These are phyloP conservation scores for Populus hybrid DNA, from an alignment of 441 rosid species.

Conservation along the genomic window DNA sequence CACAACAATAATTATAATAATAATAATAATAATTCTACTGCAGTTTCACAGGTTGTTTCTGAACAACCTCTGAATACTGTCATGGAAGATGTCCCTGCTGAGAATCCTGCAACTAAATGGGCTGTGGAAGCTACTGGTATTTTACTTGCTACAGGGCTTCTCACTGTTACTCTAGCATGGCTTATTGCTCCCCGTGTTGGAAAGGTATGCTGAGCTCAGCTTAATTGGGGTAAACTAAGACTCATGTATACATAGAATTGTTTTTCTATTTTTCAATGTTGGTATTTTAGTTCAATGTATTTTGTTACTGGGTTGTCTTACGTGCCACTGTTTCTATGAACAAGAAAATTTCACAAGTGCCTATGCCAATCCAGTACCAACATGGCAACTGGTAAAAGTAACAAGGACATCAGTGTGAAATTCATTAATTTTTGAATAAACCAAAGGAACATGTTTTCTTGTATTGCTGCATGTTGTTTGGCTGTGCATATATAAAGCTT, in stretches of 20 bases:
- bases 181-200: slow-evolving; percentile 96
- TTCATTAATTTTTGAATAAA: background rate
- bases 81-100: slow-evolving; percentile 51
- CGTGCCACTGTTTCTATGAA: background rate
- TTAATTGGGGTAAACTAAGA: background rate
- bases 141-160: slow-evolving; percentile 82
- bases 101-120: slow-evolving; percentile 80
- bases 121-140: slow-evolving; percentile 96
- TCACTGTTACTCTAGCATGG: slow-evolving; percentile 89
- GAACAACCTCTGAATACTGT: slow-evolving; percentile 53
- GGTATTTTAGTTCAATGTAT: background rate
- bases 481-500: background rate
- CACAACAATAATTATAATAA: slow-evolving; percentile 26
- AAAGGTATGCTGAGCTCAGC: slow-evolving; percentile 45
- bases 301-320: background rate
- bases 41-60: slow-evolving; percentile 51
- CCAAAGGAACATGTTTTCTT: background rate
- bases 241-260: background rate
- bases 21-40: slow-evolving; percentile 29
- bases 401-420: background rate
- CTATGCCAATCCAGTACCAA: background rate
- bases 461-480: background rate
- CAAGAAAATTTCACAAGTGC: background rate
- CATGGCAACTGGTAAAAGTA: background rate
- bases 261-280: background rate